Percentiles rank a stretch among this genome's conserved stretches.
These are phyloP conservation scores for Backusella australiensis DNA, from an alignment of 192 early-diverging fungal species.

Conservation along the genomic window DNA sequence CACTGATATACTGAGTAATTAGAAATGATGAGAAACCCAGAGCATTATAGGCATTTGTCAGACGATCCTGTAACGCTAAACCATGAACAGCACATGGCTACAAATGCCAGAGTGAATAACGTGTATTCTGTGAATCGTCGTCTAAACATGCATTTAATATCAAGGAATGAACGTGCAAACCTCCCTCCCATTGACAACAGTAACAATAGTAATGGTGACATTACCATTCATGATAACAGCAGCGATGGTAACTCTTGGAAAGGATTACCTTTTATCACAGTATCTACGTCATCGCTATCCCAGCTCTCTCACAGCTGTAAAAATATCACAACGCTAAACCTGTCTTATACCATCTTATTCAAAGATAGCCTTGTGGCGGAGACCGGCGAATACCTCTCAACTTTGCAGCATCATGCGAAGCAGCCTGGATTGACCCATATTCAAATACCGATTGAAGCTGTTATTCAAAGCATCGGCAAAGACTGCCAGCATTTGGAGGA, in stretches of 20 bases:
- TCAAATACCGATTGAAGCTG: conserved; percentile 30
- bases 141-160: not conserved
- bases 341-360: conserved; percentile 34
- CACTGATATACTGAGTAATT: not conserved
- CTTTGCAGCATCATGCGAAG: conserved; percentile 38
- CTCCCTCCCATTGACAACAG: no score
- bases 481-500: conserved; percentile 33
- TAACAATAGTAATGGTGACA: not conserved
- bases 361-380: conserved; percentile 40
- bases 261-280: conserved; percentile 25
- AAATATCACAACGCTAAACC: conserved; percentile 32
- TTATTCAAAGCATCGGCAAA: conserved; percentile 38
- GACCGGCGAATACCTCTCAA: conserved; percentile 48
- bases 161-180: not conserved
- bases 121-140: not conserved
- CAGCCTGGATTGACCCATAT: conserved; percentile 45
- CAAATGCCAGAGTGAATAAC: not conserved
- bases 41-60: not conserved
- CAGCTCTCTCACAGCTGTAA: conserved; percentile 40
- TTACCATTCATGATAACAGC: not conserved
- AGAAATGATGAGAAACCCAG: conserved; percentile 12
- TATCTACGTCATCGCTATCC: conserved; percentile 46
- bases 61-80: not conserved
- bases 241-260: not conserved
- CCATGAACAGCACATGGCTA: not conserved